Conservation (phyloP, 2,329 filamentous ascomycete genomes). For the Fusarium secorum region DNA sequence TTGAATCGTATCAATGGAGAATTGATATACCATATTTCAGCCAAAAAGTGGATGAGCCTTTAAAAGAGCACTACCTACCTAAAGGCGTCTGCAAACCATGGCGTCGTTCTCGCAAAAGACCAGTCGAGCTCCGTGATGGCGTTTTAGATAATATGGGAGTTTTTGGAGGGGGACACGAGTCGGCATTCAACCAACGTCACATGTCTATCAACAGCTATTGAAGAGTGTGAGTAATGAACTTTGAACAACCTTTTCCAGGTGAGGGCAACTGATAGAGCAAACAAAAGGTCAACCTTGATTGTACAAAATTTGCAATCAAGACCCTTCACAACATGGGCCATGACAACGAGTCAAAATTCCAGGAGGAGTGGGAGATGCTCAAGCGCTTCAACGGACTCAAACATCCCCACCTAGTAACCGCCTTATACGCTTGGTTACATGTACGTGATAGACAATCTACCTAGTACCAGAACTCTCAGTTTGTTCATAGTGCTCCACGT, state of each 20-base stretch:
- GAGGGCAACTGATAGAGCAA: background rate
- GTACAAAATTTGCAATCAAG: background rate
- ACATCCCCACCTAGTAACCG: background rate
- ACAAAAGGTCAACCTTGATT: background rate
- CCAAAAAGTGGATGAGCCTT: background rate
- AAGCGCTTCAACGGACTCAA: background rate
- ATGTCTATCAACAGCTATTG: background rate
- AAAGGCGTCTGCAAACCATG: background rate
- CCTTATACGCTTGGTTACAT: background rate
- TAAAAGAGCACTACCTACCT: background rate
- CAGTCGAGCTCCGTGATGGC: rapidly evolving
- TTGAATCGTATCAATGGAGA: background rate
- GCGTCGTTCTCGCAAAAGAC: background rate
- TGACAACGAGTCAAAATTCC: background rate
- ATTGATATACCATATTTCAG: background rate
- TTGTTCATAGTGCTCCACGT: background rate
- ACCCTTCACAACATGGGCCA: background rate
- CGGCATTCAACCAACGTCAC: background rate
- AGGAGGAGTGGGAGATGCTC: background rate
- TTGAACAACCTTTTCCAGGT: no score
- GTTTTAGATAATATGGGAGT: background rate
- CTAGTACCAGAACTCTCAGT: background rate
- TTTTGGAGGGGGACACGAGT: background rate
- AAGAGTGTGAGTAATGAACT: background rate
- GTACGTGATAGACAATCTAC: background rate